phyloP scores from a whole-genome alignment of 176 grass and related monocot genomes.

The Chloris gayana region DNA sequence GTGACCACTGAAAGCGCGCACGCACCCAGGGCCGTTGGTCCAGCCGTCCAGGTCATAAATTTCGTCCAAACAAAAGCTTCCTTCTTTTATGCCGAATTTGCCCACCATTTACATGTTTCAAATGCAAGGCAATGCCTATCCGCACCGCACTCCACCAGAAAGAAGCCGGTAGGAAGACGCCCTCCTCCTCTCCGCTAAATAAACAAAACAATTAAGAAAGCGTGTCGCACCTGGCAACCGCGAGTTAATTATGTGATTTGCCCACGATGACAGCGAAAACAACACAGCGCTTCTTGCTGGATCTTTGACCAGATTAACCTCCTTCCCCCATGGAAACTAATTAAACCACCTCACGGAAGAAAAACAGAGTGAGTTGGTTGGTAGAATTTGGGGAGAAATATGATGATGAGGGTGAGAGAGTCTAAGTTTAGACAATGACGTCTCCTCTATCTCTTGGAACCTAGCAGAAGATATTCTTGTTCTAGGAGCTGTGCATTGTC shows the following conservation, averaged over 20 bases:
- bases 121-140: constrained; percentile 34
- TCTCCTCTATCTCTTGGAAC: neutral
- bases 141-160: neutral
- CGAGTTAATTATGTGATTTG: neutral
- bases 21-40: no score
- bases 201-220: neutral
- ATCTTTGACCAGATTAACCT: neutral
- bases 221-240: constrained; percentile 28
- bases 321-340: no score
- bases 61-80: neutral
- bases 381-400: constrained; percentile 18
- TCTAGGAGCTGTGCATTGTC: constrained; percentile 13
- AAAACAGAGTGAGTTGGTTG: neutral
- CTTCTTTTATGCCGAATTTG: constrained; percentile 25
- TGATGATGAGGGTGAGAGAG: neutral
- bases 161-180: constrained; percentile 40
- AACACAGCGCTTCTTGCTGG: neutral
- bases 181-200: no score
- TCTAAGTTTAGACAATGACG: neutral
- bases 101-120: constrained; percentile 41
- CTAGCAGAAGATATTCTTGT: constrained; percentile 21
- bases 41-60: constrained; percentile 22
- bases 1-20: no score
- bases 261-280: neutral
- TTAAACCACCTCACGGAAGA: no score